phyloP scores from a whole-genome alignment of 2,329 filamentous ascomycete species.

The Talaromyces amestolkiae region DNA sequence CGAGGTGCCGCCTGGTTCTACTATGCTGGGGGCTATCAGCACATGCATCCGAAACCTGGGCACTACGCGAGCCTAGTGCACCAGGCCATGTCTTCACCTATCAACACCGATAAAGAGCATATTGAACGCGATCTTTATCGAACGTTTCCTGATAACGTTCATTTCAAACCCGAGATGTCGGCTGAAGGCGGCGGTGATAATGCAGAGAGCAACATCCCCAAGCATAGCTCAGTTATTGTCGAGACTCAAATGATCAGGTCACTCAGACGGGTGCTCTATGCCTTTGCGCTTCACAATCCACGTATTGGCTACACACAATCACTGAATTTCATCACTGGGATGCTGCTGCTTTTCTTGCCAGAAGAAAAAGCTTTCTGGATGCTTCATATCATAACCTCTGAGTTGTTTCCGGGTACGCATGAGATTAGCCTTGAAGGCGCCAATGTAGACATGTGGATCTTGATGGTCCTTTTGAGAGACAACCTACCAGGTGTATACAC shows the following conservation, averaged over 20 bases:
- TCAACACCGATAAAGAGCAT: constrained; percentile 74
- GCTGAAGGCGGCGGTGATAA: constrained; percentile 23
- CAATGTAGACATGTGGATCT: constrained; percentile 88
- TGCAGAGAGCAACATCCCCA: constrained; percentile 38
- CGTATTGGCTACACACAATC: constrained; percentile 94
- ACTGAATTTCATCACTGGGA: constrained; percentile 88
- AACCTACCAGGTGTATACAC: constrained; percentile 79
- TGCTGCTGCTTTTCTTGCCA: constrained; percentile 83
- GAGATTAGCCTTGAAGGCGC: constrained; percentile 86
- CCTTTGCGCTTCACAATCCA: constrained; percentile 88
- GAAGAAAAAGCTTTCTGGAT: constrained; percentile 93
- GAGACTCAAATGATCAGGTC: constrained; percentile 79
- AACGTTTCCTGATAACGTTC: constrained; percentile 91
- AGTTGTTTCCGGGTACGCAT: constrained; percentile 87
- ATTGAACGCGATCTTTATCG: constrained; percentile 92
- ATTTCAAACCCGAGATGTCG: constrained; percentile 68
- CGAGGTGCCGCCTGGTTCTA: constrained; percentile 96
- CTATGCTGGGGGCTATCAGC: constrained; percentile 82
- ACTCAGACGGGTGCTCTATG: constrained; percentile 79
- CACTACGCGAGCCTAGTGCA: constrained; percentile 71
- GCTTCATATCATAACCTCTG: constrained; percentile 84
- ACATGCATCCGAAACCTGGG: constrained; percentile 71
- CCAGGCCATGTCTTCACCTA: constrained; percentile 63
- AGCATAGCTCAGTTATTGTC: constrained; percentile 37
- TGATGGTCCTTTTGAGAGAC: constrained; percentile 84